Evolutionary conservation across 257 asterid genomes (phyloP).

Genomic region (Fraxinus excelsior): DNA sequence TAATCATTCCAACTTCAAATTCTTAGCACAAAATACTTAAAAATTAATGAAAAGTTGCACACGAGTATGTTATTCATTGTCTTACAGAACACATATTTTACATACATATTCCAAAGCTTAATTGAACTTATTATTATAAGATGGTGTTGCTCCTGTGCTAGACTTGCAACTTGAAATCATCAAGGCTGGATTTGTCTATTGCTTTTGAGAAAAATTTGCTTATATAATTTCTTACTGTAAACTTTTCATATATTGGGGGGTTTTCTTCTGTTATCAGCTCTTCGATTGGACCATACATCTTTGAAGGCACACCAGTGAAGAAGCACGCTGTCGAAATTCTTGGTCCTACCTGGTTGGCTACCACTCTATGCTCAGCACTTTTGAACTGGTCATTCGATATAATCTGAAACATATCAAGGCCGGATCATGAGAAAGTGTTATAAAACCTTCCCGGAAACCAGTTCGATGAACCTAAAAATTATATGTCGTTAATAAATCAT

Average conservation of each 20-base stretch:
- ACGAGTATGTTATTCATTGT: too few relatives aligned
- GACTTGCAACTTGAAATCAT: slow-evolving; percentile 26
- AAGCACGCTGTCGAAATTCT: slow-evolving; percentile 58
- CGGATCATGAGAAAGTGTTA: not conserved
- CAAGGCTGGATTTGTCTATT: slow-evolving; percentile 28
- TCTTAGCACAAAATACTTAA: too few relatives aligned
- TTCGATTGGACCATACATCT: slow-evolving; percentile 38
- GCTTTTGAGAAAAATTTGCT: slow-evolving; percentile 19
- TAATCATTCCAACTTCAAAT: too few relatives aligned
- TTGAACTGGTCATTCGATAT: slow-evolving; percentile 43
- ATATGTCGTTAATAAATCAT: not conserved
- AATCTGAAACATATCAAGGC: slow-evolving; percentile 27
- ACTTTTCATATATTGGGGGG: slow-evolving; percentile 39
- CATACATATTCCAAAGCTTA: not conserved
- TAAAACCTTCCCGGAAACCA: not conserved
- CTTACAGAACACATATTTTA: not conserved
- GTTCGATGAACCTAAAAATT: not conserved
- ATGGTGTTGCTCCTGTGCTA: not conserved
- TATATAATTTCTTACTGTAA: slow-evolving; percentile 33
- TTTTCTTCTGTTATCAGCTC: slow-evolving; percentile 41
- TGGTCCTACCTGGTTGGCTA: slow-evolving; percentile 44
- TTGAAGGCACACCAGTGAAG: slow-evolving; percentile 33
- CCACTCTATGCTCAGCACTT: slow-evolving; percentile 51
- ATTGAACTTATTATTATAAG: too few relatives aligned
- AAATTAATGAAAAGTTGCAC: not conserved